Percentiles rank a stretch among this genome's conserved stretches.
Evolutionary conservation across 768 basidiomycete genomes (phyloP).

Genomic region (Boletus subparvulus): DNA sequence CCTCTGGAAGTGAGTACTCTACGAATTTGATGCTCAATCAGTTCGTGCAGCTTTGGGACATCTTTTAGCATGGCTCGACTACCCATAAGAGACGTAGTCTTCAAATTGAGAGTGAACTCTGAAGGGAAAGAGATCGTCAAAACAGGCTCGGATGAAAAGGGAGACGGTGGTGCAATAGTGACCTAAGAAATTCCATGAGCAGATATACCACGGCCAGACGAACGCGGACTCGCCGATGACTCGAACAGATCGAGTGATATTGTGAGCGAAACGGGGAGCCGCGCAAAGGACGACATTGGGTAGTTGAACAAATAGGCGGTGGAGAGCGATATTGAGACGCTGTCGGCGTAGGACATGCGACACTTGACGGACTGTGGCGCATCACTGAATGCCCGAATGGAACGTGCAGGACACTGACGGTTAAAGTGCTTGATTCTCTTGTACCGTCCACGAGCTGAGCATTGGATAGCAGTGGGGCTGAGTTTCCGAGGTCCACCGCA

Average conservation of each 20-base stretch:
- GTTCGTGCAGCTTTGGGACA: constrained; percentile 94
- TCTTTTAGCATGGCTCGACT: constrained; percentile 97
- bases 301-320: constrained; percentile 85
- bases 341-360: constrained; percentile 82
- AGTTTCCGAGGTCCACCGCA: constrained; percentile 76
- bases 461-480: constrained; percentile 75
- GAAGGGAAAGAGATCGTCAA: constrained; percentile 76
- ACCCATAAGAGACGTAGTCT: constrained; percentile 90
- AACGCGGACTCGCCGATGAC: constrained; percentile 49
- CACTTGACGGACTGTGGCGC: constrained; percentile 71
- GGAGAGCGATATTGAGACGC: constrained; percentile 77
- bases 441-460: constrained; percentile 47
- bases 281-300: constrained; percentile 78
- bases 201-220: background rate
- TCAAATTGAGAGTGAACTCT: constrained; percentile 82
- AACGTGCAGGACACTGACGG: constrained; percentile 28
- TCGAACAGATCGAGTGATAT: constrained; percentile 76
- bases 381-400: constrained; percentile 13
- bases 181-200: constrained; percentile 43
- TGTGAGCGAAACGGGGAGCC: constrained; percentile 77
- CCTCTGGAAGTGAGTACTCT: constrained; percentile 57
- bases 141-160: constrained; percentile 52
- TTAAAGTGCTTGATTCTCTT: constrained; percentile 17
- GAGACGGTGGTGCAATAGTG: constrained; percentile 58
- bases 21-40: constrained; percentile 84